Evolutionary conservation across 768 basidiomycete genomes (phyloP).

Genomic region (Lactarius evosmus): DNA sequence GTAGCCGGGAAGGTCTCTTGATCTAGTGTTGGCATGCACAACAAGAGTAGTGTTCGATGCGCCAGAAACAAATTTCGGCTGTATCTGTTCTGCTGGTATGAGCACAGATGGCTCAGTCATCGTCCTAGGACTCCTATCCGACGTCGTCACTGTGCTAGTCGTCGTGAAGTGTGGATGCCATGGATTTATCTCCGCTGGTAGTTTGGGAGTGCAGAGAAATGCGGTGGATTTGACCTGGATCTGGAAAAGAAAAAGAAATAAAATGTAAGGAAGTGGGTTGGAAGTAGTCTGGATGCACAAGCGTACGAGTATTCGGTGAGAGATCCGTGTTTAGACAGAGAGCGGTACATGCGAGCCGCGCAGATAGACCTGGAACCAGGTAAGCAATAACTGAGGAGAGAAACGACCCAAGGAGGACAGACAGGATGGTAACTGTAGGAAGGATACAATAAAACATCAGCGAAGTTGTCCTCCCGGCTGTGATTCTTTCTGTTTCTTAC

Average conservation of each 20-base stretch:
- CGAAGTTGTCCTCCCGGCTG: not conserved
- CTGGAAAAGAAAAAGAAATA: not conserved
- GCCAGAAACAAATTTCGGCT: not conserved
- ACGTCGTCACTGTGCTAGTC: not conserved
- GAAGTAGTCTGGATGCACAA: not conserved
- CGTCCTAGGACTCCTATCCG: not conserved
- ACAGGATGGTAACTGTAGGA: not conserved
- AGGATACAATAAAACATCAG: not conserved
- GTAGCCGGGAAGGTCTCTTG: not conserved
- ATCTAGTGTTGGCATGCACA: not conserved
- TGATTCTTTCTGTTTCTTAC: not conserved
- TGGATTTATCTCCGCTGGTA: not conserved
- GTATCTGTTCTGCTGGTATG: not conserved
- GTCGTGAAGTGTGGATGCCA: too few relatives aligned
- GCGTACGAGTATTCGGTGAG: constrained; percentile 21
- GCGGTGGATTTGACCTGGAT: not conserved
- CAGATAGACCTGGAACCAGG: constrained; percentile 7
- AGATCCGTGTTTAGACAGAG: constrained; percentile 1
- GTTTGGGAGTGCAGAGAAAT: not conserved
- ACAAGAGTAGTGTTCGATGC: not conserved
- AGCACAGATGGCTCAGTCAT: not conserved
- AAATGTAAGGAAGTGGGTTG: not conserved
- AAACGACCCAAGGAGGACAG: not conserved
- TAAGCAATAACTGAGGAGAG: not conserved
- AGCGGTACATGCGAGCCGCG: constrained; percentile 20